A percentile compares a stretch with the other conserved stretches of the same genome.
phyloP scores from a whole-genome alignment of 352 stramenopile genomes.

The Phytopythium cucurbitacearum region DNA sequence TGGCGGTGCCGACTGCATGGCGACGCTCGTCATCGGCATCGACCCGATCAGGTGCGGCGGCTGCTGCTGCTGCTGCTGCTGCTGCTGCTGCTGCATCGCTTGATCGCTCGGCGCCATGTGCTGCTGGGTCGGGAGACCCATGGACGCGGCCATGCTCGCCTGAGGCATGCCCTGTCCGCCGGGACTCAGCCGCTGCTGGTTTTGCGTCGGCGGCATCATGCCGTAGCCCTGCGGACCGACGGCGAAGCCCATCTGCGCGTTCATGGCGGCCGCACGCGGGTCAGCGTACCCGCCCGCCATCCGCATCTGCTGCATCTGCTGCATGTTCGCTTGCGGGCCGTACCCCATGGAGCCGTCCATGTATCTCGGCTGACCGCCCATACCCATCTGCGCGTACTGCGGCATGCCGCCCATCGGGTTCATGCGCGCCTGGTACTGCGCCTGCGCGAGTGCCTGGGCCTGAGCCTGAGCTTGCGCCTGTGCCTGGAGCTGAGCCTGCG shows the following conservation, averaged over 20 bases:
- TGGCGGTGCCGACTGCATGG: background rate
- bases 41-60: constrained; percentile 6
- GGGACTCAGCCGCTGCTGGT: constrained; percentile 28
- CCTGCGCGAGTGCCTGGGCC: constrained; percentile 38
- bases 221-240: constrained; percentile 40
- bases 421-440: constrained; percentile 66
- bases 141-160: constrained; percentile 21
- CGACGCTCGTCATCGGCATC: constrained; percentile 22
- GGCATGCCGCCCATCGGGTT: constrained; percentile 39
- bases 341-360: constrained; percentile 33
- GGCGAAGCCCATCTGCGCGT: constrained; percentile 37
- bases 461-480: constrained; percentile 26
- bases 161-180: constrained; percentile 25
- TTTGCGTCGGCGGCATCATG: constrained; percentile 35
- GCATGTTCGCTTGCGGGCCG: constrained; percentile 15
- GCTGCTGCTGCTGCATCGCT: constrained; percentile 17
- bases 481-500: constrained; percentile 30
- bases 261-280: constrained; percentile 18
- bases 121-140: constrained; percentile 20
- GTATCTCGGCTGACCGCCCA: constrained; percentile 29
- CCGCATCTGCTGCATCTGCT: constrained; percentile 17
- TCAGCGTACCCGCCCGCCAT: constrained; percentile 35
- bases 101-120: constrained; percentile 19
- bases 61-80: constrained; percentile 19
- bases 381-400: constrained; percentile 6